These are phyloP conservation scores for Geosmithia morbida DNA, from an alignment of 2,329 filamentous ascomycete genomes.

Conservation along the genomic window DNA sequence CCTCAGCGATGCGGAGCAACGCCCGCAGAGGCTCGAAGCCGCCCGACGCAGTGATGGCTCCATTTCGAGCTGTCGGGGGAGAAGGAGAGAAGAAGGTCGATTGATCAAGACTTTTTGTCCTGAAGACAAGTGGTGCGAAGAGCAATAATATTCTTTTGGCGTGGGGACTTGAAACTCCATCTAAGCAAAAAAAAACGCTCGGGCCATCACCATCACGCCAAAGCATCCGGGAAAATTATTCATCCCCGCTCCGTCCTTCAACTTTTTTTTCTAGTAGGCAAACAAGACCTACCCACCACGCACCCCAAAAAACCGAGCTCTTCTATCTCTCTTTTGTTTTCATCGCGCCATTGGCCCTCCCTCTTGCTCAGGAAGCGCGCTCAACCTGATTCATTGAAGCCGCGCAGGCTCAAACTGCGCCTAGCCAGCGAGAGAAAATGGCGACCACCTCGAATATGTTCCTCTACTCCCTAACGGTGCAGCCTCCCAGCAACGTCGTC, in stretches of 20 bases:
- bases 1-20: conserved; percentile 20
- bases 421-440: conserved; percentile 44
- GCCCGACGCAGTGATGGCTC: conserved; percentile 24
- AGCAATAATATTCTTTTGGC: background rate
- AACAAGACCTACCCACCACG: background rate
- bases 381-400: conserved; percentile 11
- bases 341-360: background rate
- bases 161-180: background rate
- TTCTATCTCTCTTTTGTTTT: background rate
- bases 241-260: conserved; percentile 12
- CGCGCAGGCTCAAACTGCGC: conserved; percentile 36
- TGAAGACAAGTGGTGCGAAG: background rate
- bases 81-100: background rate
- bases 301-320: background rate
- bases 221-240: conserved; percentile 18
- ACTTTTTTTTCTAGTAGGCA: conserved; percentile 12
- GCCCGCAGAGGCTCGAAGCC: conserved; percentile 22
- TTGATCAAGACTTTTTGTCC: background rate
- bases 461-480: conserved; percentile 92
- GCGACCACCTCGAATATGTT: conserved; percentile 98
- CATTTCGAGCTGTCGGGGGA: conserved; percentile 11
- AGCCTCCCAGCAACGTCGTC: conserved; percentile 77
- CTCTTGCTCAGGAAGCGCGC: background rate
- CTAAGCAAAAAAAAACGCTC: conserved; percentile 11
- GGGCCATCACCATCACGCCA: conserved; percentile 10